Evolutionary conservation across 768 basidiomycete genomes (phyloP).

Genomic region (Boletus patriciae): DNA sequence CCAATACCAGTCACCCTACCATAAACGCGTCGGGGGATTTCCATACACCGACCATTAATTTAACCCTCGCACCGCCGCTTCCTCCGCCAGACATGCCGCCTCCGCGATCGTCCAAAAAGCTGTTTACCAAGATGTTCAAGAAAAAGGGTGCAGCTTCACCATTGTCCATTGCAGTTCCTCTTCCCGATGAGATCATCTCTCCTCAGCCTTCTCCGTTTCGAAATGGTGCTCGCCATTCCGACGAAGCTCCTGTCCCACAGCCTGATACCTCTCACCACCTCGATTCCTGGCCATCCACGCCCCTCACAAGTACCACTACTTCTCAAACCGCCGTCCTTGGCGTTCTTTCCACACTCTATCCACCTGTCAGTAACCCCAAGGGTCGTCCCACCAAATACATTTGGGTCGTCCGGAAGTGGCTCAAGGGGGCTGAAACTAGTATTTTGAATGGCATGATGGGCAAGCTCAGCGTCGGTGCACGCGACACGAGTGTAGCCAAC

Average conservation of each 20-base stretch:
- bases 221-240: slow-evolving; percentile 7
- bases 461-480: slow-evolving; percentile 33
- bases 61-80: slow-evolving; percentile 17
- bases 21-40: background rate
- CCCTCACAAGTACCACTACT: slow-evolving; percentile 13
- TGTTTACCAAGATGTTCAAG: slow-evolving; percentile 75
- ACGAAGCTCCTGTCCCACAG: slow-evolving; percentile 17
- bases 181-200: slow-evolving; percentile 24
- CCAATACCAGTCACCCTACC: slow-evolving; percentile 1
- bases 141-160: slow-evolving; percentile 40
- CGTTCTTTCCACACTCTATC: slow-evolving; percentile 63
- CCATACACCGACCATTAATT: slow-evolving; percentile 14
- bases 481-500: slow-evolving; percentile 18
- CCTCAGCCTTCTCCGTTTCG: slow-evolving; percentile 18
- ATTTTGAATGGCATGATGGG: slow-evolving; percentile 47
- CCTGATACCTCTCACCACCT: slow-evolving; percentile 6
- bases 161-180: slow-evolving; percentile 24
- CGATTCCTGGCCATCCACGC: slow-evolving; percentile 16
- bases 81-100: slow-evolving; percentile 20
- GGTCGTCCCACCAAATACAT: slow-evolving; percentile 56
- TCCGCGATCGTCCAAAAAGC: slow-evolving; percentile 49
- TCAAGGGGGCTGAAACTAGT: slow-evolving; percentile 55
- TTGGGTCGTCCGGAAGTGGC: slow-evolving; percentile 76
- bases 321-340: slow-evolving; percentile 58
- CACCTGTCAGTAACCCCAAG: slow-evolving; percentile 40